These are phyloP conservation scores for Scedosporium dehoogii DNA, from an alignment of 2,329 filamentous ascomycete genomes.

Conservation along the genomic window DNA sequence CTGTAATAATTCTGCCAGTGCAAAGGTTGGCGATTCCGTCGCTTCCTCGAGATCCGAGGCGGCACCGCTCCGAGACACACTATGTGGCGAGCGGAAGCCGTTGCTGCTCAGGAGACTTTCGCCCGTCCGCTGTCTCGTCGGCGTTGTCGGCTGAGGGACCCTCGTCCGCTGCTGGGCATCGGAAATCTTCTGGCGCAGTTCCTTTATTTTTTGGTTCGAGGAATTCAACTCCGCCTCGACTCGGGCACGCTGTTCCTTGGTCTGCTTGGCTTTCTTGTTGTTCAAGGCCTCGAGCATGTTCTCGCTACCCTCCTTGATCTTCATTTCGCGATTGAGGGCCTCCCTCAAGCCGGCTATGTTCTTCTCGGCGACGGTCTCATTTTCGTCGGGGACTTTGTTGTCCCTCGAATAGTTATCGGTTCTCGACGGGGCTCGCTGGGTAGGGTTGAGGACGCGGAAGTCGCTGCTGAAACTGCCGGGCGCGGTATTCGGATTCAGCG, in stretches of 20 bases:
- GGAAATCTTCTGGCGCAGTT: conserved; percentile 48
- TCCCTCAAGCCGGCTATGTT: conserved; percentile 68
- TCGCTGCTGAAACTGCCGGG: conserved; percentile 88
- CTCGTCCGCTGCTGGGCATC: conserved; percentile 44
- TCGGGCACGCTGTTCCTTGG: conserved; percentile 68
- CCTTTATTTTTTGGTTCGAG: conserved; percentile 65
- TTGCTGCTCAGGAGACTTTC: conserved; percentile 34
- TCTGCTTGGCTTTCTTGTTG: conserved; percentile 90
- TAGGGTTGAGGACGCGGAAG: conserved; percentile 61
- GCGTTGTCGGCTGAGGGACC: conserved; percentile 32
- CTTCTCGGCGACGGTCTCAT: conserved; percentile 52
- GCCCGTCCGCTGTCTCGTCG: conserved; percentile 39
- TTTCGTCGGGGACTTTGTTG: conserved; percentile 54
- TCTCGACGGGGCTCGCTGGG: conserved; percentile 53
- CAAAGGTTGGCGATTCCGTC: conserved; percentile 81
- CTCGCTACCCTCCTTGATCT: conserved; percentile 96
- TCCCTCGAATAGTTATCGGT: conserved; percentile 30
- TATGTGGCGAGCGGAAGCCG: conserved; percentile 46
- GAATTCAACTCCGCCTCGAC: conserved; percentile 85
- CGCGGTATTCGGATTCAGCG: conserved; percentile 59
- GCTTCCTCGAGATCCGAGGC: conserved; percentile 58
- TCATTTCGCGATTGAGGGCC: conserved; percentile 85
- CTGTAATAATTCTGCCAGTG: conserved; percentile 81
- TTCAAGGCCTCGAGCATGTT: conserved; percentile 95
- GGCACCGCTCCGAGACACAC: conserved; percentile 42